A percentile compares a stretch with the other conserved stretches of the same genome.
Evolutionary conservation across 1,284 basidiomycete genomes (phyloP).

Genomic region (Uromyces viciae-fabae): DNA sequence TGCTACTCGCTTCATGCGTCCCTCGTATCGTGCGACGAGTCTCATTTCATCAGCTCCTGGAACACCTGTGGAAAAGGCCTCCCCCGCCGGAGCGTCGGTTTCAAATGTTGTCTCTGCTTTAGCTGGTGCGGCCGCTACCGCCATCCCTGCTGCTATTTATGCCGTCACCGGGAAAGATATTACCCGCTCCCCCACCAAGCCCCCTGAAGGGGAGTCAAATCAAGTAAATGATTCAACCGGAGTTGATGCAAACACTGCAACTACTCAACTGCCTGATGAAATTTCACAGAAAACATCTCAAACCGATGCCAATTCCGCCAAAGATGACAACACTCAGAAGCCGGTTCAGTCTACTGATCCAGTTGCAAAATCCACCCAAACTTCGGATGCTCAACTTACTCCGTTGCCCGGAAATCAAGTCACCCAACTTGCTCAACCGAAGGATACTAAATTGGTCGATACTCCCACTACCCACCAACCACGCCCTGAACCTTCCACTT

Average conservation of each 20-base stretch:
- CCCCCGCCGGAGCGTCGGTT: constrained; percentile 27
- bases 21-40: constrained; percentile 9
- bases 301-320: background rate
- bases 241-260: background rate
- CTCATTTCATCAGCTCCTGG: constrained; percentile 21
- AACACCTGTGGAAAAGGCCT: constrained; percentile 20
- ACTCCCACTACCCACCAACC: constrained; percentile 4
- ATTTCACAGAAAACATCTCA: background rate
- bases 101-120: constrained; percentile 40
- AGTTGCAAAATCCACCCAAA: background rate
- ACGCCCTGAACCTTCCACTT: background rate
- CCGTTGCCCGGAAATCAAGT: constrained; percentile 9
- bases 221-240: background rate
- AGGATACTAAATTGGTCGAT: background rate
- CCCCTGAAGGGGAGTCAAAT: background rate
- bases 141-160: constrained; percentile 26
- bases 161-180: constrained; percentile 41
- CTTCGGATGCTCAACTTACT: background rate
- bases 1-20: background rate
- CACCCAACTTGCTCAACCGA: background rate
- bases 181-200: background rate
- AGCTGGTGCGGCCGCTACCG: constrained; percentile 35
- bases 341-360: background rate
- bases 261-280: background rate
- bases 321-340: background rate